Base-by-base conservation (phyloP, 176 grass and related monocot genomes). In the Oryza meridionalis region DNA sequence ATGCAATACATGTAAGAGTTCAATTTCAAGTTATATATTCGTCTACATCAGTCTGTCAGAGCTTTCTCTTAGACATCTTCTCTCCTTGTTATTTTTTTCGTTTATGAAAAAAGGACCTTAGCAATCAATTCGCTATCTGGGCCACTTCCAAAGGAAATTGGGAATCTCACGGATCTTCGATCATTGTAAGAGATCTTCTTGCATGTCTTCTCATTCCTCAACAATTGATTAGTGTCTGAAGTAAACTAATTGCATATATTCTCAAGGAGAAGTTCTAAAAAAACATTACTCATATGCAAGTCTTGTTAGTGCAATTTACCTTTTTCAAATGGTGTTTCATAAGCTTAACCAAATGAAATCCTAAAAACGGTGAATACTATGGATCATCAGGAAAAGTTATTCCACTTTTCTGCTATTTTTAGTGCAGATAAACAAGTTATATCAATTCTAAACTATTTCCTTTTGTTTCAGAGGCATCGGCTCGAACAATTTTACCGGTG, bases 1-100 rank as follows among this genome's bases (percentile, higher is more conserved):
- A 76, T 94, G 92, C 77, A 85, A 67, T 85, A 90, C 81, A 22
- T 91, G 89, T 94, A 76, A 37, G 81, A 67, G 43, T n/a, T 53
- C 17, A 2, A 67, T 46, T 81, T 26, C 6, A 35, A 27, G 22
- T 74, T 40, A 6, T 67, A 16, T 2, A 29, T 69, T 77, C 12
- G 5, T 14, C 2, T 67, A 1, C 35, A 17, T 80, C 24, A 15
- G 40, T 14, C 35, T 2, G 2, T 68, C 15, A 4, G 13, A 62
- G 22, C 49, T 40, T 79, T 59, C 21, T 38, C 50, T 55, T 64
- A 68, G 25, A 5, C 14, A 11, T 84, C 10, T 65, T 86, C 47
- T 11, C 24, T 68, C 75, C 19, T 27, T 58, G 33, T 35, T 37
- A 37, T 7, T n/a, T n/a, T 58, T 22, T 59, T 1, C 3, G 0